Evolutionary conservation across 805 yeast species (phyloP), one percentile per base, ranked within the genome.

Genomic region (Sugiyamaella lignohabitans): DNA sequence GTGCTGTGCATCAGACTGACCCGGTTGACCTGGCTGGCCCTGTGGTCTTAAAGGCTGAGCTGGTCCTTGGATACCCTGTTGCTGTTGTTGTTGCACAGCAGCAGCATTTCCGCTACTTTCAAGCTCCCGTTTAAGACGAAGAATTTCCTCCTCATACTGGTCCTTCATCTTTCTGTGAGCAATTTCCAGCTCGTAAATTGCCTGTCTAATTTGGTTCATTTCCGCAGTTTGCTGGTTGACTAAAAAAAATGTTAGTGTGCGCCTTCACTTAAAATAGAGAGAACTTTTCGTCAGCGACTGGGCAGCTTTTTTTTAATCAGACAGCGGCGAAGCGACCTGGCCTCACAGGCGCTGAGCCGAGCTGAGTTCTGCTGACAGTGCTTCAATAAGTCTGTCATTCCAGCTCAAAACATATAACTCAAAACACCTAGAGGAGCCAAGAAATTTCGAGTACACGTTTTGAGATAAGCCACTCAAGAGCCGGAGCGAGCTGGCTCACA

Each of bases 131-230:
- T 91, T 88, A 66, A 91, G 75, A 56, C 93, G 75, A 62, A 79
- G 71, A 47, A 93, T 84, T 68, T 91, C 98, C 59, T 86, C 95
- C 66, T 91, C 97, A 67, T 91, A 93, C 40, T 89, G 88, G 61
- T 91, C 97, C 69, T 91, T 89, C 76, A 93, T 85, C 63, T 87
- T 86, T 57, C 95, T 76, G 70, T 91, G 98, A 35, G 95, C 91
- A 76, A 83, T 78, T 66, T 91, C 97, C 59, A 91, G 76, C 63
- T 93, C 98, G 62, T 82, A 88, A 23, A 91, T 95, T 8, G 96
- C 87, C 61, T 88, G 94, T 60, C 96, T 79, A 49, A 91, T 88
- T 64, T 86, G 95, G 62, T 88, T 89, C 78, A 91, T 81, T 66
- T 93, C 98, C 45, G 82, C 84, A 48, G 87, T 82, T 67, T 91